Evolutionary conservation across 306 rosid genomes (phyloP), one percentile per base, ranked within the genome.

Genomic region (Cotoneaster glaucophyllus): DNA sequence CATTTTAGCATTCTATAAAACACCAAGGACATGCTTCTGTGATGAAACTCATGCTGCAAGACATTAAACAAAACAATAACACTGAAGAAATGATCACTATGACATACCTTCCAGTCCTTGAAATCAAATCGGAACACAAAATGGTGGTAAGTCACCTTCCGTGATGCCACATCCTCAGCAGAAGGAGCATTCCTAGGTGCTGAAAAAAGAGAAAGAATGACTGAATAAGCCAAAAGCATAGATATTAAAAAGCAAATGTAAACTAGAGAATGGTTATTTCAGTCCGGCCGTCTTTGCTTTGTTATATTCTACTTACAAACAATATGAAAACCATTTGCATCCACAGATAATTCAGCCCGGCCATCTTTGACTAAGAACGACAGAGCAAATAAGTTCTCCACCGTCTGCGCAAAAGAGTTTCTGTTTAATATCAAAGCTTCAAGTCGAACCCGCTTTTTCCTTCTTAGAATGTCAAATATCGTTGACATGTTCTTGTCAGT

Each of bases 331-430:
- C 87, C 80, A 71, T 75, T 76, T 80, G 82, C 79, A 34, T 91
- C 91, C 43, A 87, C 67, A 25, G 58, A 76, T 69, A 91, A 86
- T 73, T 78, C 88, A 74, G 87, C 97, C 28, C 96, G 95, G 19
- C 97, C 96, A 78, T 94, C 98, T 85, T 91, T 94, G 8, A 87
- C 93, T 3, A 94, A 84, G 74, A 91, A 94, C 39, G 98, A 94
- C 22, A 88, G 82, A 62, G 97, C 86, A 84, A 91, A 90, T 79
- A 94, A 75, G 75, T 94, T 94, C 70, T 94, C 98, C 17, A 94
- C 93, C 0, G 94, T 94, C 85, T 91, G 96, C 31, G 96, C 86
- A 81, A 91, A 94, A 13, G 96, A 91, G 41, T 8, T 70, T 48
- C 91, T 87, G 79, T 91, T 88, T 64, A 94, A 74, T 56, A 94